Evolutionary conservation across 495 filamentous ascomycete species (phyloP), one percentile per base, ranked within the genome.

Genomic region (Thermothielavioides terrestris): DNA sequence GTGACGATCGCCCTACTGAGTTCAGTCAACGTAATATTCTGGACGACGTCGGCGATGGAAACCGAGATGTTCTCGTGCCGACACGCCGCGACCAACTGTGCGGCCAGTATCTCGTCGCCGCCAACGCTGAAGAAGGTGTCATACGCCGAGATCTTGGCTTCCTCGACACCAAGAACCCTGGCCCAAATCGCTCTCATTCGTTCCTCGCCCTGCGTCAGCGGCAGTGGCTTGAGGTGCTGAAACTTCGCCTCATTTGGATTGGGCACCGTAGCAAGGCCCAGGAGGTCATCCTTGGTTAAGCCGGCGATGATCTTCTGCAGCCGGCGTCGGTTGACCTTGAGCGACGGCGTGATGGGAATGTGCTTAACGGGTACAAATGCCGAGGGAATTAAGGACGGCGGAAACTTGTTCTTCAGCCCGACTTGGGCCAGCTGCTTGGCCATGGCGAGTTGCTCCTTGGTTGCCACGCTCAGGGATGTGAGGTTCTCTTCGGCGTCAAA

Each of bases 101-200:
- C 63, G 2, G 68, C 68, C 8, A 67, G 22, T n/a, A 74, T 60
- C 7, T 58, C 60, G 32, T 76, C 70, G 21, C 73, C 73, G 0
- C 73, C 72, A 18, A 71, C 51, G 8, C 63, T 55, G 49, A 75
- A 58, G 46, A 76, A 76, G n/a, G 62, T 64, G 27, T 74, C 72
- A 4, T 58, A 49, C 3, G 69, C 58, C 1, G 61, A 61, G 20
- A 76, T 73, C 14, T 57, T 56, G 5, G 55, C 56, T 39, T 64
- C 61, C n/a, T 69, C 60, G 11, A 71, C 42, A 0, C 54, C 60
- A 10, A 76, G 57, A 2, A 74, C 65, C 17, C 57, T 52, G 1
- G 70, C 68, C 72, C 71, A 76, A 23, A 74, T 57, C 11, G 46
- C 39, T 28, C 71, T 61, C 68, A 76, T 71, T 26, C 57, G 60